These are phyloP conservation scores for Candida ovalis DNA, from an alignment of 805 yeast species.

Conservation along the genomic window DNA sequence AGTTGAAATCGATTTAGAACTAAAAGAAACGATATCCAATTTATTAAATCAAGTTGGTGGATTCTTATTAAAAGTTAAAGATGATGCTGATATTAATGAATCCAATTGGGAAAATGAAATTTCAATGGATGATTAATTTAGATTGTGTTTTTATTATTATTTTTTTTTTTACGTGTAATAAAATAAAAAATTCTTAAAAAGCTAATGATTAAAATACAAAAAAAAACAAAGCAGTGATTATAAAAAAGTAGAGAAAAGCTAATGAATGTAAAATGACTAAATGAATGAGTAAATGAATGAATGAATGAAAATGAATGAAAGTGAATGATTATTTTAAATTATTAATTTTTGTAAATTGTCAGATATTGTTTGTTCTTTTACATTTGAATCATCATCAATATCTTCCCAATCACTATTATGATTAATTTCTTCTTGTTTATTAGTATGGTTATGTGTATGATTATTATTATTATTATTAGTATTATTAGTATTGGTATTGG, in stretches of 20 bases:
- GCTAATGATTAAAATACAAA: not conserved
- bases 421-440: slow-evolving; percentile 18
- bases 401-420: slow-evolving; percentile 29
- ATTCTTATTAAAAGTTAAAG: slow-evolving; percentile 37
- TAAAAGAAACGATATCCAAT: slow-evolving; percentile 48
- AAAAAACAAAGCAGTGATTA: not conserved
- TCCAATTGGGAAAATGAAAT: slow-evolving; percentile 53
- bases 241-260: no score
- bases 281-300: no score
- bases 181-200: not conserved
- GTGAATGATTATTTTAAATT: not conserved
- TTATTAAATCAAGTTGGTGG: slow-evolving; percentile 61
- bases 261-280: no score
- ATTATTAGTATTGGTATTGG: no score
- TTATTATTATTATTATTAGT: not conserved
- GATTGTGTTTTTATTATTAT: not conserved
- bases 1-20: slow-evolving; percentile 50
- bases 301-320: no score
- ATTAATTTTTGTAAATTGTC: not conserved
- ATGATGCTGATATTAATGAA: slow-evolving; percentile 37
- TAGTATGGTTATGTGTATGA: not conserved
- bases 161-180: not conserved
- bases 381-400: slow-evolving; percentile 20
- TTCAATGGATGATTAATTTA: slow-evolving; percentile 28
- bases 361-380: not conserved